Conservation (phyloP, 441 rosid genomes). For the Populus hybrid region DNA sequence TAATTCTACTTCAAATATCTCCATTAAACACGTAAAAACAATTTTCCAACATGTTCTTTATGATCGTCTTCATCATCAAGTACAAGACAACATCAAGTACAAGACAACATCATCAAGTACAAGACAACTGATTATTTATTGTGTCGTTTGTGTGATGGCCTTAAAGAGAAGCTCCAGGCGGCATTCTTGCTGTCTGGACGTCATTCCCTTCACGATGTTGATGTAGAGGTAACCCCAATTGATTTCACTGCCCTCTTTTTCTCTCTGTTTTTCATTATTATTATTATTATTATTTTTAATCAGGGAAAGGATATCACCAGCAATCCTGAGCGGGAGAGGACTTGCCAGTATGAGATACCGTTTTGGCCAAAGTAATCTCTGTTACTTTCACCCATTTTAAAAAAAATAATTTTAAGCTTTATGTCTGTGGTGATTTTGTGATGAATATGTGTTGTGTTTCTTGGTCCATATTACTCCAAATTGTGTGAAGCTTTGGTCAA, state of each 20-base stretch:
- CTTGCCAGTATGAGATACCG: constrained; percentile 87
- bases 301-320: constrained; percentile 75
- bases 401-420: not conserved
- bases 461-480: not conserved
- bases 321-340: constrained; percentile 79
- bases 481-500: not conserved
- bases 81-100: constrained; percentile 26
- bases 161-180: constrained; percentile 82
- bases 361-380: constrained; percentile 59
- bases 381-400: constrained; percentile 28
- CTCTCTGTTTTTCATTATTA: not conserved
- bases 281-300: constrained; percentile 10
- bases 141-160: constrained; percentile 92
- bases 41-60: constrained; percentile 2
- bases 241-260: not conserved
- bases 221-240: constrained; percentile 48
- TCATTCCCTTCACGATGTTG: constrained; percentile 59
- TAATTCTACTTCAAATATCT: too few species aligned
- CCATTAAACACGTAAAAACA: not conserved
- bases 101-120: constrained; percentile 34
- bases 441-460: not conserved
- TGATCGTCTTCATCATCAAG: constrained; percentile 31
- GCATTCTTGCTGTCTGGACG: constrained; percentile 63
- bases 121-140: constrained; percentile 64
- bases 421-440: not conserved